Conservation (phyloP, 345 rosid genomes). For the Gossypioides kirkii region DNA sequence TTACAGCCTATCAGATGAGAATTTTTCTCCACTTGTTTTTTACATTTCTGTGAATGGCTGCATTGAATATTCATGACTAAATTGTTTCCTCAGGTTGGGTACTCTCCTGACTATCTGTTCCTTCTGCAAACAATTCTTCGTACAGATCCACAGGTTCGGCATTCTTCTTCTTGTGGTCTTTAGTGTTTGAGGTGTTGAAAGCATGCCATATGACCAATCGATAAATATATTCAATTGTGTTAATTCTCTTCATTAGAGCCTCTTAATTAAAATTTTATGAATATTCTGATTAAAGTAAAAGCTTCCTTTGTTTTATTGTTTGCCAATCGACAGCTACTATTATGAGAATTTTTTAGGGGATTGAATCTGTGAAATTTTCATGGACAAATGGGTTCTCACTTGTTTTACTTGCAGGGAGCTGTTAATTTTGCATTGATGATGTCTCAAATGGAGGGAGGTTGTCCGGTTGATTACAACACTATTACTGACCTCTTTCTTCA, state of each 20-base stretch:
- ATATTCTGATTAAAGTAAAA: neutral
- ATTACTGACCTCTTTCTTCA: conserved; percentile 98
- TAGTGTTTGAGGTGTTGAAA: conserved; percentile 17
- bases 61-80: conserved; percentile 5
- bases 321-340: neutral
- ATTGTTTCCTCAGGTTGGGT: conserved; percentile 67
- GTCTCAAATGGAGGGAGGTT: conserved; percentile 99
- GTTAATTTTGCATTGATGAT: conserved; percentile 98
- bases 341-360: neutral
- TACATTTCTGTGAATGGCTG: neutral
- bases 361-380: neutral
- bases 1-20: neutral
- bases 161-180: neutral
- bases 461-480: conserved; percentile 92
- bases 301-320: neutral
- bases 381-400: neutral
- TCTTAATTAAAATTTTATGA: neutral
- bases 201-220: neutral
- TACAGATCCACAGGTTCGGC: conserved; percentile 88
- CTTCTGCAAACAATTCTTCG: conserved; percentile 99
- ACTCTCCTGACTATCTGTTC: conserved; percentile 94
- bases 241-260: neutral
- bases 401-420: conserved; percentile 67
- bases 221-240: neutral
- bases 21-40: conserved; percentile 6